Evolutionary conservation across 1,284 basidiomycete genomes (phyloP), one percentile per base, ranked within the genome.

Genomic region (Sanghuangporus weigelae): DNA sequence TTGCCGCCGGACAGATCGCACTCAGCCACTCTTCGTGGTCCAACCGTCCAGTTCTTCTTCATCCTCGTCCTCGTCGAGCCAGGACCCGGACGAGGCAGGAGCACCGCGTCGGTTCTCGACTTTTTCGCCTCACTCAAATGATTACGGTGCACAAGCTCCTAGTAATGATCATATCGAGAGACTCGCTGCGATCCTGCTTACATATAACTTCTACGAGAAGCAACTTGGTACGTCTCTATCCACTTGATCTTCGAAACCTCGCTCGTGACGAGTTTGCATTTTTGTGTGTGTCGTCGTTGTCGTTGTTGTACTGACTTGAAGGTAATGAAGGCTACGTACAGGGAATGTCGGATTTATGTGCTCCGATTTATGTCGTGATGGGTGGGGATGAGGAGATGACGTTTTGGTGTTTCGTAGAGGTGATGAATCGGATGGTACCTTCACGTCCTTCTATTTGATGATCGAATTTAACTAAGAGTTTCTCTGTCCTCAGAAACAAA

Each of bases 341-440:
- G 77, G 95, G 97, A 38, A 99, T 99, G 97, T 96, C 93, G 1
- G 97, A 99, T 73, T 83, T 99, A 5, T 93, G 95, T 70, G 90
- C 93, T 2, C 96, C 96, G 7, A 79, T 98, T 23, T 99, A 98
- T 73, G 87, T 97, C 36, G 92, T 96, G 6, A 91, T 93, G 81
- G 88, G 85, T 58, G 92, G 86, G 12, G 92, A 98, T 69, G 93
- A 97, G 71, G 91, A 90, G 53, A 77, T 90, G 72, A 93, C 93
- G 0, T 99, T 97, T 75, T 98, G 95, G 95, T 95, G 93, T 71
- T 95, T 99, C 72, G 94, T 93, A 21, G 87, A 90, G 66, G 84
- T 97, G 62, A 99, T 99, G 97, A 83, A 93, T 70, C 87, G 93
- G 56, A 96, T 97, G 93, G 94, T 92, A 64, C 63, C 84, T 77